Percentiles rank a stretch among this genome's conserved stretches.
phyloP scores from a whole-genome alignment of 352 stramenopile genomes.

The Phytophthora citrophthora region DNA sequence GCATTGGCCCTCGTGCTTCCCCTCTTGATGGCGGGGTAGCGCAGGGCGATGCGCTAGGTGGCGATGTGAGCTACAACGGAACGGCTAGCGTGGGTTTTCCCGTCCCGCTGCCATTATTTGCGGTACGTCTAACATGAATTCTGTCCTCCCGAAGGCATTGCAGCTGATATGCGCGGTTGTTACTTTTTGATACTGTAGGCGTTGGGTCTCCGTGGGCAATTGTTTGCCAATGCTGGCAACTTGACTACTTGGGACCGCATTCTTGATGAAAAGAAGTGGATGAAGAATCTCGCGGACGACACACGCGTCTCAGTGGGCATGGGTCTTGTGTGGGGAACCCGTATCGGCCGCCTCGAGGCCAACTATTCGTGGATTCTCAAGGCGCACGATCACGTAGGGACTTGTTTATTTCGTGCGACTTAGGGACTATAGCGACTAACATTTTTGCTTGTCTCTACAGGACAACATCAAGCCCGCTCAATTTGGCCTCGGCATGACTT shows the following conservation, averaged over 20 bases:
- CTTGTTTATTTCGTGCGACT: neutral
- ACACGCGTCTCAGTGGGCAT: conserved; percentile 87
- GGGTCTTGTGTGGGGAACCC: conserved; percentile 88
- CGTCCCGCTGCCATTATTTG: conserved; percentile 81
- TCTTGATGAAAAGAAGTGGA: conserved; percentile 90
- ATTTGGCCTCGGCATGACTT: conserved; percentile 85
- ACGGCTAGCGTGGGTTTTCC: conserved; percentile 89
- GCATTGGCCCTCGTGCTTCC: conserved; percentile 86
- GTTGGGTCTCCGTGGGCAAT: conserved; percentile 85
- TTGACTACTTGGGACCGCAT: conserved; percentile 87
- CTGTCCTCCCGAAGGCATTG: neutral
- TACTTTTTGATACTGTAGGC: conserved; percentile 41
- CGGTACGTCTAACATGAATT: conserved; percentile 49
- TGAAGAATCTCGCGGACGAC: conserved; percentile 89
- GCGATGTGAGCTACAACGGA: conserved; percentile 89
- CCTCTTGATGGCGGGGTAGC: conserved; percentile 86
- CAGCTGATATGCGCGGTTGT: conserved; percentile 14
- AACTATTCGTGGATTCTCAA: conserved; percentile 94
- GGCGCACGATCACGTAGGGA: conserved; percentile 73
- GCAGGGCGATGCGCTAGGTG: conserved; percentile 86
- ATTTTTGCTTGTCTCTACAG: conserved; percentile 32
- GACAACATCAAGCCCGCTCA: conserved; percentile 89
- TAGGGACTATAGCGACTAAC: conserved; percentile 2
- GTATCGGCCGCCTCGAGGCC: conserved; percentile 88
- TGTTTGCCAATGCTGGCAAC: conserved; percentile 92